These are phyloP conservation scores for Penicillium sp. DNA, from an alignment of 2,329 filamentous ascomycete species.

Conservation along the genomic window DNA sequence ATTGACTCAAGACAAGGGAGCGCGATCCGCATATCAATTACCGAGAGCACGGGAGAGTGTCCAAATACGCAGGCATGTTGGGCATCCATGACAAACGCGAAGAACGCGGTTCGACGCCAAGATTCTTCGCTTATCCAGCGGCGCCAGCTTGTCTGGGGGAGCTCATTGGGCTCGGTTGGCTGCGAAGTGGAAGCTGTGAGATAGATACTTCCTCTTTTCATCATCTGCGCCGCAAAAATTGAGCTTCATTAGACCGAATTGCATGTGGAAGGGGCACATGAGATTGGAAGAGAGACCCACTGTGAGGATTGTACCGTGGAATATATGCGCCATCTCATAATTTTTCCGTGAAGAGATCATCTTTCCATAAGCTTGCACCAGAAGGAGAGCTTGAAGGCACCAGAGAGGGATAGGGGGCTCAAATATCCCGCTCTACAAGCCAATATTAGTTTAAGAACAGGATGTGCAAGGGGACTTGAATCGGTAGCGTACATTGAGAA, in stretches of 20 bases:
- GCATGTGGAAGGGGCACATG: neutral
- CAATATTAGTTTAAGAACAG: neutral
- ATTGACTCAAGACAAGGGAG: conserved; percentile 35
- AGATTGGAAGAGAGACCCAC: conserved; percentile 13
- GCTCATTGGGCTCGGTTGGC: neutral
- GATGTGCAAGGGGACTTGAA: neutral
- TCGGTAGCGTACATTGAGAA: conserved; percentile 26
- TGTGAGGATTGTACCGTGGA: conserved; percentile 38
- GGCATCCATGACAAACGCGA: conserved; percentile 40
- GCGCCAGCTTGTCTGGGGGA: conserved; percentile 19
- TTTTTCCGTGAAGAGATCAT: conserved; percentile 35
- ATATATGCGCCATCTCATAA: conserved; percentile 38
- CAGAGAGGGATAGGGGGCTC: conserved; percentile 38
- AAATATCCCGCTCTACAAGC: conserved; percentile 27
- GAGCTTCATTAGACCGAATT: too few species aligned
- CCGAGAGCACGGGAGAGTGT: conserved; percentile 35
- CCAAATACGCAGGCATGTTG: conserved; percentile 40
- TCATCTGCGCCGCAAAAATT: conserved; percentile 22
- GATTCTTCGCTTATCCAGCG: conserved; percentile 37
- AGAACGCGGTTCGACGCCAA: conserved; percentile 36
- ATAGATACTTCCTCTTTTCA: conserved; percentile 32
- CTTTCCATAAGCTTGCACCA: conserved; percentile 35
- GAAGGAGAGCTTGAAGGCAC: conserved; percentile 37
- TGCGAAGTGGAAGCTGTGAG: neutral
- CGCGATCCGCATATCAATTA: conserved; percentile 35